Evolutionary conservation across 2,329 filamentous ascomycete genomes (phyloP), one percentile per base, ranked within the genome.

Genomic region (Onygenales sp.): DNA sequence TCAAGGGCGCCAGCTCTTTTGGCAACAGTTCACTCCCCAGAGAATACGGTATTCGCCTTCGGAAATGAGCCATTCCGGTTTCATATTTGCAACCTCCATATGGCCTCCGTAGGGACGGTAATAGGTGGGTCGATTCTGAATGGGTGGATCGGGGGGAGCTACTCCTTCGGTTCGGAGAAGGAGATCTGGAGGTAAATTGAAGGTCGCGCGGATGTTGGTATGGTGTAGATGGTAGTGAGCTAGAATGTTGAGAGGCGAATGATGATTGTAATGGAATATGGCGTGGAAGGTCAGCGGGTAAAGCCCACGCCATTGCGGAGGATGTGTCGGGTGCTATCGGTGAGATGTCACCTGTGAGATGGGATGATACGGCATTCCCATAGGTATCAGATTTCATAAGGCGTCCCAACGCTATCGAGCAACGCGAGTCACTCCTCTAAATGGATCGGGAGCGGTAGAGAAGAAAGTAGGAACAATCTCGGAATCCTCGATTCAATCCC

Each of bases 121-220:
- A 75, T 35, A 82, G 78, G 59, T 86, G 83, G 64, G 89, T 91
- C 27, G 89, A 87, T 71, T 96, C 92, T 46, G 90, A 95, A 63
- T 92, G 91, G 14, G 87, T 88, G 3, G 92, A 96, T 55, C 87
- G 85, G 41, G 92, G 93, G 11, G 92, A 96, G 61, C 91, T 88
- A 69, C 84, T 89, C 51, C 84, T 75, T 52, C 76, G 83, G 61
- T 81, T 86, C 39, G 92, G 91, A 13, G 91, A 96, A 8, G 89
- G 91, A 35, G 84, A 84, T 64, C 82, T 81, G 47, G 90, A 93
- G 66, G 84, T 83, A 63, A 87, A 87, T 2, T 86, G 86, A 64
- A 93, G 86, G 63, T 91, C 85, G 55, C 89, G 84, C 59, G 90
- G 83, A 70, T 88, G 86, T 68, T 96, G 91, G 65, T 92, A 88